Percentiles rank a stretch among this genome's conserved stretches.
Conservation (phyloP, 177 flowering plant species). For the Viscum album region DNA sequence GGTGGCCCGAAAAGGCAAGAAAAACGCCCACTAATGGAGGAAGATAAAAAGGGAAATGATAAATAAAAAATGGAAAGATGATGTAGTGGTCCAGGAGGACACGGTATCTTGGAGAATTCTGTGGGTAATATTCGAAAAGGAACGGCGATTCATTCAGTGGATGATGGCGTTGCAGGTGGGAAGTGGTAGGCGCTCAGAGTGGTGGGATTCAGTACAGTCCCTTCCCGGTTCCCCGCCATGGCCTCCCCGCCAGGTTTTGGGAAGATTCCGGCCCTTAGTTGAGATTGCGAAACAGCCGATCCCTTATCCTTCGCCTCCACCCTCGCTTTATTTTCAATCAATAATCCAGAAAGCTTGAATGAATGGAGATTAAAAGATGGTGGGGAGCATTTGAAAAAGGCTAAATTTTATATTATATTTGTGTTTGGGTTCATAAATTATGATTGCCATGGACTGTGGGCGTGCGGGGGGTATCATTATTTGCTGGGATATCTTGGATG, state of each 20-base stretch:
- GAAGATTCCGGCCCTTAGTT: slow-evolving; percentile 24
- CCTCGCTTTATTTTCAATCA: neutral
- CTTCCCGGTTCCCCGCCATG: slow-evolving; percentile 57
- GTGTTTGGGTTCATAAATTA: no score
- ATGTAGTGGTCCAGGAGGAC: neutral
- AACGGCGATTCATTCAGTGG: slow-evolving; percentile 10
- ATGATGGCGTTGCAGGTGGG: slow-evolving; percentile 61
- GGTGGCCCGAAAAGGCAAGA: no score
- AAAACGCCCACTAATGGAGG: no score
- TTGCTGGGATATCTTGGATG: no score
- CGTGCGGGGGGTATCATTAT: no score
- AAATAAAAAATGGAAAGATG: neutral
- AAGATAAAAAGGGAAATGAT: no score
- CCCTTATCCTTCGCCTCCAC: neutral
- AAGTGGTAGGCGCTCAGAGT: slow-evolving; percentile 38
- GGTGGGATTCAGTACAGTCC: slow-evolving; percentile 68
- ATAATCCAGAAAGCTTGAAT: neutral
- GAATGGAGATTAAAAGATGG: neutral
- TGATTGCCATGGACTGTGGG: no score
- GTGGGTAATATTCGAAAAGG: neutral
- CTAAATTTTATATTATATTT: no score
- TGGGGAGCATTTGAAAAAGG: no score
- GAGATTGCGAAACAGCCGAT: neutral
- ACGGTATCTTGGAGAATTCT: neutral
- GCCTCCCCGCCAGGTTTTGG: slow-evolving; percentile 71